Evolutionary conservation across 2,329 filamentous ascomycete genomes (phyloP).

Genomic region (Aureobasidium sp.): DNA sequence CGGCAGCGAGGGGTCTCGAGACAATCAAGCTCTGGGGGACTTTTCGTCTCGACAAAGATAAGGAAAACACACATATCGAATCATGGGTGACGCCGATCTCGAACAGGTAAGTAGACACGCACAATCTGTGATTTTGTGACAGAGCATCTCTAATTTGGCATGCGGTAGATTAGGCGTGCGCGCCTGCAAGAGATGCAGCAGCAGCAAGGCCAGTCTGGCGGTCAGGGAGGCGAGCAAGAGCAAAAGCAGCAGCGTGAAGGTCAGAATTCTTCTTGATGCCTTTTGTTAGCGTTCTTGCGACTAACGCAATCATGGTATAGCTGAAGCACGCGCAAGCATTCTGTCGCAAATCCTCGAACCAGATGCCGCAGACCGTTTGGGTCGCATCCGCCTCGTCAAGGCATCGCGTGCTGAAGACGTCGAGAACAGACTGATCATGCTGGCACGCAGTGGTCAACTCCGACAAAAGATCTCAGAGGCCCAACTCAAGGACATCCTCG

Average conservation of each 20-base stretch:
- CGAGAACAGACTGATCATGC: slow-evolving; percentile 86
- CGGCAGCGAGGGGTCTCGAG: not conserved
- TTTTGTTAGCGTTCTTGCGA: not conserved
- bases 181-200: slow-evolving; percentile 90
- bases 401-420: slow-evolving; percentile 82
- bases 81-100: slow-evolving; percentile 60
- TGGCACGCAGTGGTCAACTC: slow-evolving; percentile 82
- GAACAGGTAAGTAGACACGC: slow-evolving; percentile 45
- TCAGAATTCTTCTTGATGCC: not conserved
- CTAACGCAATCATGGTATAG: slow-evolving; percentile 32
- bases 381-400: slow-evolving; percentile 92
- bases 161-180: slow-evolving; percentile 72
- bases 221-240: slow-evolving; percentile 43
- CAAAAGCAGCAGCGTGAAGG: slow-evolving; percentile 52
- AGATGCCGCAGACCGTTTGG: slow-evolving; percentile 85
- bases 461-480: slow-evolving; percentile 81
- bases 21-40: not conserved
- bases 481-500: slow-evolving; percentile 86
- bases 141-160: not conserved
- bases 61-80: not conserved
- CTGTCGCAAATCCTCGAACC: slow-evolving; percentile 91
- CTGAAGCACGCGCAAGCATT: slow-evolving; percentile 68
- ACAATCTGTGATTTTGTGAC: not conserved
- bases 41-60: slow-evolving; percentile 10
- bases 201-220: slow-evolving; percentile 47